A percentile compares a stretch with the other conserved stretches of the same genome.
These are phyloP conservation scores for Colletotrichum orchidophilum DNA, from an alignment of 2,329 filamentous ascomycete genomes.

Conservation along the genomic window DNA sequence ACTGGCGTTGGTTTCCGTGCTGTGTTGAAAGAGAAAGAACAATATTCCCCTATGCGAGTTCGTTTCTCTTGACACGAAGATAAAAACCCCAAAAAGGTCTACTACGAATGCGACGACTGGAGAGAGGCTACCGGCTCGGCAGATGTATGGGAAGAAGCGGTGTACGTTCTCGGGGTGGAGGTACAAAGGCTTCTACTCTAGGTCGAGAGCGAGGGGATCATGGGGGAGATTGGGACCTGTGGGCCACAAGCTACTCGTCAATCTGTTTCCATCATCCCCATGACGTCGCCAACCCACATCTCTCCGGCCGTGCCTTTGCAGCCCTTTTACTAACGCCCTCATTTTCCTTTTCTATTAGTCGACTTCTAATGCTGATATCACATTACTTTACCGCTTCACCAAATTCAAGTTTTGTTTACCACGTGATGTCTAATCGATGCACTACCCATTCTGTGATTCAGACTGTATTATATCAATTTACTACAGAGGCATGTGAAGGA, in stretches of 20 bases:
- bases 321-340: slow-evolving; percentile 39
- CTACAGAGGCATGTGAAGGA: background rate
- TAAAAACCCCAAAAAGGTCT: slow-evolving; percentile 39
- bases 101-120: slow-evolving; percentile 35
- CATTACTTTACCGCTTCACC: slow-evolving; percentile 49
- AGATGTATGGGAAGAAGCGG: slow-evolving; percentile 31
- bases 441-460: background rate
- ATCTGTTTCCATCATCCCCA: slow-evolving; percentile 30
- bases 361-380: slow-evolving; percentile 73
- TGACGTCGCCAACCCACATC: slow-evolving; percentile 23
- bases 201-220: background rate
- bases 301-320: slow-evolving; percentile 34
- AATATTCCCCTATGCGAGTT: slow-evolving; percentile 54
- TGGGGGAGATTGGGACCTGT: background rate
- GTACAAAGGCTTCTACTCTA: slow-evolving; percentile 15
- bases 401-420: background rate
- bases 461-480: background rate
- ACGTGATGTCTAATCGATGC: background rate
- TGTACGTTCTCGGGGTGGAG: slow-evolving; percentile 16
- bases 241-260: slow-evolving; percentile 13
- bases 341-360: slow-evolving; percentile 64
- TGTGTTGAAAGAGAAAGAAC: slow-evolving; percentile 54
- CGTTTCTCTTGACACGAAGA: slow-evolving; percentile 46
- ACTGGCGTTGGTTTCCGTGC: slow-evolving; percentile 58
- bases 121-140: slow-evolving; percentile 30